Evolutionary conservation across 176 grass and related monocot genomes (phyloP).

Genomic region (Melocanna baccifera): DNA sequence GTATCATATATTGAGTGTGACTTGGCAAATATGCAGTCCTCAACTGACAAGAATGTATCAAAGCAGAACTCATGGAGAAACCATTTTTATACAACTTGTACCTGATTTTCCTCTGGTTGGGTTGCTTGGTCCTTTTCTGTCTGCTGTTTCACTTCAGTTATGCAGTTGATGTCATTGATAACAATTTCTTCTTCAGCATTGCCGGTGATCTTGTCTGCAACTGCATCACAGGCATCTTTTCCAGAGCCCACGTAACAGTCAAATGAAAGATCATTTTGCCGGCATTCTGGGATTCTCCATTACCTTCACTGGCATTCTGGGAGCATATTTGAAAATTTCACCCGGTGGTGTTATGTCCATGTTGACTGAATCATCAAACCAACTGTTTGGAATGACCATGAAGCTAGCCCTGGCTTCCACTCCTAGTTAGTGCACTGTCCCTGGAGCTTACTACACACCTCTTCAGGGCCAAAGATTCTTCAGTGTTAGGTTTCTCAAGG

Average conservation of each 20-base stretch:
- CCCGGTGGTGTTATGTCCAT: constrained; percentile 39
- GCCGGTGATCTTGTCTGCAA: constrained; percentile 25
- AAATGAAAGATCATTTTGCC: constrained; percentile 9
- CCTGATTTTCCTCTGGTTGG: constrained; percentile 39
- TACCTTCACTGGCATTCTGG: constrained; percentile 44
- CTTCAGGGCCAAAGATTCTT: constrained; percentile 37
- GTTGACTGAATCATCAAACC: constrained; percentile 46
- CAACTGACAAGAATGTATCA: not conserved
- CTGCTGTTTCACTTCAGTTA: constrained; percentile 24
- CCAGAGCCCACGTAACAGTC: constrained; percentile 15
- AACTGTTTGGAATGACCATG: constrained; percentile 63
- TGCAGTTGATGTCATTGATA: not conserved
- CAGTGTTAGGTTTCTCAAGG: constrained; percentile 14
- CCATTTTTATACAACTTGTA: not conserved
- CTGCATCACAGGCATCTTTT: constrained; percentile 13
- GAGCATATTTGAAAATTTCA: constrained; percentile 33
- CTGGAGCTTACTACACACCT: constrained; percentile 47
- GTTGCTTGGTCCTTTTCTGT: constrained; percentile 8
- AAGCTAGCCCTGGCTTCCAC: constrained; percentile 72
- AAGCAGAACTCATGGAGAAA: not conserved
- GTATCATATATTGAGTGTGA: not conserved
- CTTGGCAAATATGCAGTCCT: not conserved
- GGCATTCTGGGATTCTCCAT: constrained; percentile 34
- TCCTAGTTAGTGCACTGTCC: constrained; percentile 48
- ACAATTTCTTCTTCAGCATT: constrained; percentile 28